phyloP scores from a whole-genome alignment of 2,329 filamentous ascomycete species.

The Colletotrichum sp. region DNA sequence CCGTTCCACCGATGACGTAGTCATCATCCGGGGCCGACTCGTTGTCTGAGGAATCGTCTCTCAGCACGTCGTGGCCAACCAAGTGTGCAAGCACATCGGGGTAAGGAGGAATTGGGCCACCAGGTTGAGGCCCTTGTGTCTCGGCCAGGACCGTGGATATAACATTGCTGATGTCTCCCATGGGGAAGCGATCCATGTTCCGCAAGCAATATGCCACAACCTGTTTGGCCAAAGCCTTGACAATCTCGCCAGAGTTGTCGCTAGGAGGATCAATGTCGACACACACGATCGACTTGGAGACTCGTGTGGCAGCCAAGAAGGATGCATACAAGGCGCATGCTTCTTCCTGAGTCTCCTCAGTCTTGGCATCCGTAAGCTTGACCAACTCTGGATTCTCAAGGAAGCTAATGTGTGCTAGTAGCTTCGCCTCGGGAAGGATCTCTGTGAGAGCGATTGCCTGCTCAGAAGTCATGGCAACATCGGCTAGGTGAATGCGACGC shows the following conservation, averaged over 20 bases:
- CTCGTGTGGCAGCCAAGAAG: conserved; percentile 82
- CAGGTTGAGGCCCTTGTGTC: conserved; percentile 27
- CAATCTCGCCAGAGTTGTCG: conserved; percentile 82
- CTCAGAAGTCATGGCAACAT: conserved; percentile 83
- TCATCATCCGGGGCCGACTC: conserved; percentile 84
- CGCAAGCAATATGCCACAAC: conserved; percentile 93
- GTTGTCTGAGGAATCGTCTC: conserved; percentile 61
- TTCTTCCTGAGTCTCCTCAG: conserved; percentile 85
- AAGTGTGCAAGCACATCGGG: conserved; percentile 88
- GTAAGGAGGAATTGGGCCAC: conserved; percentile 48
- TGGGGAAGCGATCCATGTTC: conserved; percentile 83
- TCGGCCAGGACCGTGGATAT: conserved; percentile 46
- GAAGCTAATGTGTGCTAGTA: conserved; percentile 85
- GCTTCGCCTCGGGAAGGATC: conserved; percentile 82
- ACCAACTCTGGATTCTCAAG: conserved; percentile 79
- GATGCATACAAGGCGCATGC: conserved; percentile 94
- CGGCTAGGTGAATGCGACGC: conserved; percentile 85
- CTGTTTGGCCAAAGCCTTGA: conserved; percentile 90
- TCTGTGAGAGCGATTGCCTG: conserved; percentile 92
- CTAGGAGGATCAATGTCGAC: conserved; percentile 91
- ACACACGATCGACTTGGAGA: conserved; percentile 84
- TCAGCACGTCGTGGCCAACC: conserved; percentile 71
- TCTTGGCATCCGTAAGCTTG: conserved; percentile 74
- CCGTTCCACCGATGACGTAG: conserved; percentile 94
- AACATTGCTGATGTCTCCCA: conserved; percentile 61